Evolutionary conservation across 208 protist species (phyloP), one percentile per base, ranked within the genome.

Genomic region (Leishmania guyanensis): DNA sequence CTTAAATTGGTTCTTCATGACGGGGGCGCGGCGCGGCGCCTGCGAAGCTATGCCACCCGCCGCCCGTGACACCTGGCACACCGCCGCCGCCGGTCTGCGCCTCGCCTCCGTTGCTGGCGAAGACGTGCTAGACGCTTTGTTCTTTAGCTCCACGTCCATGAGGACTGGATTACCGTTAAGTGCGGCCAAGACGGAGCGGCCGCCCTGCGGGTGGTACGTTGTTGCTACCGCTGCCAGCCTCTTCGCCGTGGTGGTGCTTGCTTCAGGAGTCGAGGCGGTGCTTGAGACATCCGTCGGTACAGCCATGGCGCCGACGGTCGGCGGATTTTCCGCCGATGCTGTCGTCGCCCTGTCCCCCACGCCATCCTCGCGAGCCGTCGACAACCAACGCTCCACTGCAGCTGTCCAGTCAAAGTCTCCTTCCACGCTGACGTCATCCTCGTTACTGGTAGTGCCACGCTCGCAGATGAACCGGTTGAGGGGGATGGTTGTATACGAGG

Each of bases 1-100:
- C 62, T 87, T 85, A 72, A 93, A 93, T 26, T 90, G 77, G 84
- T 93, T 93, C 46, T 65, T 78, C 76, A 87, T 86, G 56, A 93
- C 72, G 26, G 88, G 88, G 10, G 76, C 69, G 26, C 84, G 87
- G 50, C 79, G 81, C 14, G 53, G 65, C 54, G 75, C n/a, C 26
- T 60, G 36, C n/a, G 33, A 58, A 2, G 70, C 51, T 48, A 60
- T 78, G 60, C 50, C 76, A 22, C 54, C 79, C 0, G 74, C 79
- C 9, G 17, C 74, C 39, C 73, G 74, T 33, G 75, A 80, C 33
- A 83, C 75, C 54, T 79, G 76, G 53, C 79, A 81, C 50, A 84
- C 72, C 48, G 75, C 54, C 58, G 77, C 14, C 26, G 66, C 56
- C 75, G 62, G 68, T 43, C 69, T 70, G 39, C 68, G 22, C 56